Evolutionary conservation across 1,284 basidiomycete species (phyloP).

Genomic region (Kalmanozyma brasiliensis): DNA sequence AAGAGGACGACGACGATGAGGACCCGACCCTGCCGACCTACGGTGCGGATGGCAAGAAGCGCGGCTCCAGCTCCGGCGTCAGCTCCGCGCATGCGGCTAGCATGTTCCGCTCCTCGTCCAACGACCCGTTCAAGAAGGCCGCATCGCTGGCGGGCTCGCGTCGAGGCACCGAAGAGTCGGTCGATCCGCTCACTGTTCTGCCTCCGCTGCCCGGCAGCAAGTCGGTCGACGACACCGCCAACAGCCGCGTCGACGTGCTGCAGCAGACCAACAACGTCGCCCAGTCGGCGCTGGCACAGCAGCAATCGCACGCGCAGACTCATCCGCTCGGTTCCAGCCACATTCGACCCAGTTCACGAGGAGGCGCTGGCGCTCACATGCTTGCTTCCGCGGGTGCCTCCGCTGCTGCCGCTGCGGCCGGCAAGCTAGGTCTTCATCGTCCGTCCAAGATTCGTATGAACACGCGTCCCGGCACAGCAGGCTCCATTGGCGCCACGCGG

Average conservation of each 20-base stretch:
- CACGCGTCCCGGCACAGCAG: slow-evolving; percentile 55
- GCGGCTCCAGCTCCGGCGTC: slow-evolving; percentile 38
- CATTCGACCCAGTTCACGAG: slow-evolving; percentile 35
- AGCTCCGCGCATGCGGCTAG: slow-evolving; percentile 35
- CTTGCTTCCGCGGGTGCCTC: slow-evolving; percentile 53
- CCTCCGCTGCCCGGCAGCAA: slow-evolving; percentile 28
- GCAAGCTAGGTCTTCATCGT: slow-evolving; percentile 57
- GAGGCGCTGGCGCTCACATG: slow-evolving; percentile 36
- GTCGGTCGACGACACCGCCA: slow-evolving; percentile 20
- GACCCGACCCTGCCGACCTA: slow-evolving; percentile 25
- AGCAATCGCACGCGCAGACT: slow-evolving; percentile 16
- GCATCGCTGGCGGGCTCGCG: slow-evolving; percentile 32
- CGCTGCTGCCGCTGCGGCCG: slow-evolving; percentile 58
- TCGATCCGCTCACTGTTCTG: slow-evolving; percentile 36
- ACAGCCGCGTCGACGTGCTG: slow-evolving; percentile 40
- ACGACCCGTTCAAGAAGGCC: slow-evolving; percentile 35
- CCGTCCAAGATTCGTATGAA: slow-evolving; percentile 43
- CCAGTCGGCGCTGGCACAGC: slow-evolving; percentile 28
- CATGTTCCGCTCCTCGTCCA: slow-evolving; percentile 41
- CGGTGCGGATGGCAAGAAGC: slow-evolving; percentile 20
- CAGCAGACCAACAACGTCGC: slow-evolving; percentile 44
- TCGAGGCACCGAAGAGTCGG: slow-evolving; percentile 46
- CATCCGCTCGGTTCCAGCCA: slow-evolving; percentile 18
- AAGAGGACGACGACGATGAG: slow-evolving; percentile 53
- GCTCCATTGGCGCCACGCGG: slow-evolving; percentile 45